Evolutionary conservation across 768 basidiomycete genomes (phyloP).

Genomic region (Phaeotremella skinneri): DNA sequence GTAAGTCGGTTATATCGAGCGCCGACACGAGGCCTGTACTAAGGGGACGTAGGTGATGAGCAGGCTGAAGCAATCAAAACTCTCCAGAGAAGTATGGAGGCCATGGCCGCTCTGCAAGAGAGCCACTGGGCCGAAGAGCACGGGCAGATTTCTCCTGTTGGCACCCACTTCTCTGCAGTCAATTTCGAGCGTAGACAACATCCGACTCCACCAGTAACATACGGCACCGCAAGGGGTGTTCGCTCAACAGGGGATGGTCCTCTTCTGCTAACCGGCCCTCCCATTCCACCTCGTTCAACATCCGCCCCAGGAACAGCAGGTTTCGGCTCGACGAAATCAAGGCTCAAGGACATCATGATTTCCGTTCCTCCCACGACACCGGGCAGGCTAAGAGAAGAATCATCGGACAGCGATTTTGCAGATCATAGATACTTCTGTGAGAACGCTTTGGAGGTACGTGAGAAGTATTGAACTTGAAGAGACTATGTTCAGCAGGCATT

Average conservation of each 20-base stretch:
- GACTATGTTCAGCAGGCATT: neutral
- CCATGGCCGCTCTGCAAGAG: constrained; percentile 35
- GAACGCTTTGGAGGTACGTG: constrained; percentile 37
- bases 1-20: constrained; percentile 30
- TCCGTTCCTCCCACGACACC: neutral
- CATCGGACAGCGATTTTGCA: neutral
- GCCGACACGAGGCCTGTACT: neutral
- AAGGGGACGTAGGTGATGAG: constrained; percentile 54
- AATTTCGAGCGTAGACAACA: neutral
- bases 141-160: constrained; percentile 9
- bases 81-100: constrained; percentile 63
- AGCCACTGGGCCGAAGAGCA: constrained; percentile 33
- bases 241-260: no score
- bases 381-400: neutral
- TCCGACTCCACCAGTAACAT: constrained; percentile 5
- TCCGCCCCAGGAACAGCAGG: no score
- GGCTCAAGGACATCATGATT: no score
- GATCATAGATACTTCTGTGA: constrained; percentile 32
- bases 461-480: neutral
- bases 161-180: neutral
- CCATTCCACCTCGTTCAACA: no score
- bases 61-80: constrained; percentile 80
- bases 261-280: no score
- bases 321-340: no score
- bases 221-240: constrained; percentile 5